Base-by-base conservation (phyloP, 352 stramenopile species). In the Phytopythium mirpurense region DNA sequence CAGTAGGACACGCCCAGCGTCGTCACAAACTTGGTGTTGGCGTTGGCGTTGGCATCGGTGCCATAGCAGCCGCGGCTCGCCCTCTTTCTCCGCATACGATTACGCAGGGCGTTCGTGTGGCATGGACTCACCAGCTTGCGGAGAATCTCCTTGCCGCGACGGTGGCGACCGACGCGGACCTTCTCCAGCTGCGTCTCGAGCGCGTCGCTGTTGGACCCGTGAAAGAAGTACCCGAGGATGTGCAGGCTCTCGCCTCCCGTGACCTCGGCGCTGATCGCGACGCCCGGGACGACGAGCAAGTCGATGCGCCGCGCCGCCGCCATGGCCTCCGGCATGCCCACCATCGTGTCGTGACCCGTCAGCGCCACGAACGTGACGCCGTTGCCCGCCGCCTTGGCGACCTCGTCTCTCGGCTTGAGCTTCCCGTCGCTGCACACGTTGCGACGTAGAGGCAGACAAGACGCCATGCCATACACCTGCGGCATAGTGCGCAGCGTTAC, bases 281-380 rank as follows among this genome's bases (percentile, higher is more conserved):
- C 83, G 18, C 83, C 83, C 3, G 83, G 83, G 34, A 94, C 63
- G 19, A 92, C 83, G 9, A 94, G 64, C 27, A 94, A 80, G 23
- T 73, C 66, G 11, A 88, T 72, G 15, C 74, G 63, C 47, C 81
- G 70, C 6, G 81, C 83, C 9, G 71, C 57, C 23, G 70, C 70
- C 56, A 94, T 87, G 19, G 83, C 83, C 57, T 94, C 83, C 26
- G 60, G 40, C 32, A 92, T 80, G 32, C 83, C 83, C 3, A 77
- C 81, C 81, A 94, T 94, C 14, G 81, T 94, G 66, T 94, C 83
- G 44, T 94, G 83, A 50, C 92, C 83, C 5, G 83, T 94, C 27
- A 94, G 67, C 3, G 83, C 86, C 76, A 94, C 86, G 74, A 73
- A 92, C 36, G 55, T 71, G 48, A 94, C 83, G 31, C 81, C 83